A percentile compares a stretch with the other conserved stretches of the same genome.
These are phyloP conservation scores for Gentiana macrophylla DNA, from an alignment of 257 asterid genomes.

Conservation along the genomic window DNA sequence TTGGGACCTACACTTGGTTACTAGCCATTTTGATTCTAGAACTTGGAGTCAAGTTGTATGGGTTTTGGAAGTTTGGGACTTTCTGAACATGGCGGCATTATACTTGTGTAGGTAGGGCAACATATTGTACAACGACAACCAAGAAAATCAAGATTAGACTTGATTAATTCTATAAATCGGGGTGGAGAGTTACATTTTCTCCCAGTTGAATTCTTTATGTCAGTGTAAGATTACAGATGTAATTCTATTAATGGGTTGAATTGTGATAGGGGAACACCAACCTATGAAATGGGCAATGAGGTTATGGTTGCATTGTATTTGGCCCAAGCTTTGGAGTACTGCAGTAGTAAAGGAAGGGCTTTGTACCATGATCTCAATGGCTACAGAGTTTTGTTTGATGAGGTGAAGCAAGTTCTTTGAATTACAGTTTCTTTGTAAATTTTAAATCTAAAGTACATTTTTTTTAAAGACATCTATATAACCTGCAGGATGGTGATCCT, in stretches of 20 bases:
- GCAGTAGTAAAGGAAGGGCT: constrained; percentile 40
- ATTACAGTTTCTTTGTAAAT: background rate
- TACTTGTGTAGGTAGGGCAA: background rate
- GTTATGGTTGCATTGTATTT: constrained; percentile 36
- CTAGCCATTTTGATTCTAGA: background rate
- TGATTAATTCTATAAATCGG: background rate
- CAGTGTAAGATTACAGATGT: constrained; percentile 1
- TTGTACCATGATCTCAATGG: constrained; percentile 45
- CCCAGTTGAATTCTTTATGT: background rate
- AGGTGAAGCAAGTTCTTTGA: constrained; percentile 15
- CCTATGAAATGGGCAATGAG: constrained; percentile 53
- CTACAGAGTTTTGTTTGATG: constrained; percentile 40
- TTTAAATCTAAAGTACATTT: too few relatives aligned
- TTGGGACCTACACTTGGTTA: background rate
- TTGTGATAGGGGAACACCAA: constrained; percentile 36
- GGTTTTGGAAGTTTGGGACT: background rate
- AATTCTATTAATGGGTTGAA: constrained; percentile 8
- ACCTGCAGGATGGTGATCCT: constrained; percentile 38
- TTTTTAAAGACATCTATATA: background rate
- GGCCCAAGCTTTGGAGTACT: constrained; percentile 46
- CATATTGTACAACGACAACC: background rate
- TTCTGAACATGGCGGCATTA: background rate
- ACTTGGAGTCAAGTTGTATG: background rate
- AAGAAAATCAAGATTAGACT: background rate
- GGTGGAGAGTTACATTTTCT: background rate